Base-by-base conservation (phyloP, 2,329 filamentous ascomycete species). In the Coleophoma cylindrospora region DNA sequence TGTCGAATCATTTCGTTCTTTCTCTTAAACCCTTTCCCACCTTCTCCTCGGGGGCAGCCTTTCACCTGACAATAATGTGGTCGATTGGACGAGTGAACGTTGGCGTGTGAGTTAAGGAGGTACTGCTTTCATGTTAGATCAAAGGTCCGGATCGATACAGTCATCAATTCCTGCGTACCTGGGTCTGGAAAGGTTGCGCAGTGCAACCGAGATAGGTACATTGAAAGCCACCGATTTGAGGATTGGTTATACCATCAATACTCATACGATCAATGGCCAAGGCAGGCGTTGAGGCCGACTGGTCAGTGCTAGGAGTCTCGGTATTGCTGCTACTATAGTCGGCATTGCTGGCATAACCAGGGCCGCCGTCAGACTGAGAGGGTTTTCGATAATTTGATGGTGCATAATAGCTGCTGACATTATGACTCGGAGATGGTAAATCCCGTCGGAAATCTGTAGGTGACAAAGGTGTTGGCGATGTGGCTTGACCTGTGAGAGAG, bases 81-180 rank as follows among this genome's bases (percentile, higher is more conserved):
- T 32, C 83, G 73, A 19, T 73, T 77, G 2, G 79, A 81, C 2
- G 83, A 86, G 66, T 87, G 83, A 4, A 87, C 83, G 55, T 87
- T 87, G 47, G 84, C 82, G 62, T 92, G 89, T 1, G 88, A 92
- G 65, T 90, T 92, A 19, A 92, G 72, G 10, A 92, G 74, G 68
- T 82, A 82, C 59, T 81, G 72, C 34, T 4, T 4, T 36, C 6
- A 3, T n/a, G 49, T 53, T 55, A 50, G 57, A 47, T 27, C 47
- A 13, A 34, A 27, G 21, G 11, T 14, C 21, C 32, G 11, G 6
- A 33, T 43, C 1, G 5, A 44, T 4, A 33, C 17, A 14, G 7
- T 40, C 13, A 34, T 45, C 5, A 11, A n/a, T 38, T 10, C 45
- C 33, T 37, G 40, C 57, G 51, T 44, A 84, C 84, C 59, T 84